phyloP scores from a whole-genome alignment of 179 eudicot genomes.

The Nepenthes alata region DNA sequence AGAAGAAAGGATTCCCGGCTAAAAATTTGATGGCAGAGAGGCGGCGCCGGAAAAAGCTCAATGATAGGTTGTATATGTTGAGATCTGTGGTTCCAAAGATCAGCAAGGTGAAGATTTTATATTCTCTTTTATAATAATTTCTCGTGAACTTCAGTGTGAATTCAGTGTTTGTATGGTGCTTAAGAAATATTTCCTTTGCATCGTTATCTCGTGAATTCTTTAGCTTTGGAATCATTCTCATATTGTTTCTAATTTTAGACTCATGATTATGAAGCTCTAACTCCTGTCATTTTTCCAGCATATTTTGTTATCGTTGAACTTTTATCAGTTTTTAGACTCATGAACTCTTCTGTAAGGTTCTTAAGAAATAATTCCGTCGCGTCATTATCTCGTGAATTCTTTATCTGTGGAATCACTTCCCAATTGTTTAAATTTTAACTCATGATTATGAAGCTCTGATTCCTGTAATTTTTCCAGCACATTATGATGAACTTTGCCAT shows the following conservation, averaged over 20 bases:
- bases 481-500: slow-evolving; percentile 11
- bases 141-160: slow-evolving; percentile 18
- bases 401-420: slow-evolving; percentile 5
- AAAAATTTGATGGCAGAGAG: slow-evolving; percentile 95
- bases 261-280: background rate
- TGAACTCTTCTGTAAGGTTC: slow-evolving; percentile 2
- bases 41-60: slow-evolving; percentile 86
- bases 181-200: background rate
- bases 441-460: background rate
- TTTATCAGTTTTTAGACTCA: background rate
- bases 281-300: slow-evolving; percentile 6
- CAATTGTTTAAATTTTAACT: slow-evolving; percentile 1
- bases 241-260: slow-evolving; percentile 1
- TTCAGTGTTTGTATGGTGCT: background rate
- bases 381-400: slow-evolving; percentile 19
- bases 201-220: slow-evolving; percentile 19
- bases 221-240: slow-evolving; percentile 5
- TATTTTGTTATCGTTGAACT: slow-evolving; percentile 12
- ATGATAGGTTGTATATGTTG: slow-evolving; percentile 87
- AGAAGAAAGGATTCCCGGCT: slow-evolving; percentile 87
- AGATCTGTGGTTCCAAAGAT: slow-evolving; percentile 95
- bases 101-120: slow-evolving; percentile 60
- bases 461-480: slow-evolving; percentile 5
- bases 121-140: slow-evolving; percentile 12
- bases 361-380: background rate